Conservation (phyloP, 2,329 filamentous ascomycete genomes). For the Pseudocercospora crystallina region DNA sequence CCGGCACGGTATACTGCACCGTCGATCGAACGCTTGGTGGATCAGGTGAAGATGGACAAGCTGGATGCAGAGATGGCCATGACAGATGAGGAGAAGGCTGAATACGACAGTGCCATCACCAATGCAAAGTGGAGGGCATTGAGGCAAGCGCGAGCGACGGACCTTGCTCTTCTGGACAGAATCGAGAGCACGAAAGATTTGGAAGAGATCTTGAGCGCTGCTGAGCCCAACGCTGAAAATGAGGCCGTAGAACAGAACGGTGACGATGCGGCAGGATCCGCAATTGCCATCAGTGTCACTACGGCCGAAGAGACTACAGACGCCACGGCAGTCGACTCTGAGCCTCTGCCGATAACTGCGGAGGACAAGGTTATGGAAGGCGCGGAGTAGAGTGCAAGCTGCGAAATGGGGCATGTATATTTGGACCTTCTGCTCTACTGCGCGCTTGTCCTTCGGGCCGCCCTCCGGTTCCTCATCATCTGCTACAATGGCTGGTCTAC, state of each 20-base stretch:
- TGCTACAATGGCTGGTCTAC: too few relatives aligned
- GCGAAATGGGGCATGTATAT: slow-evolving; percentile 4
- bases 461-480: too few relatives aligned
- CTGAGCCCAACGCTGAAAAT: slow-evolving; percentile 7
- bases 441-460: too few relatives aligned
- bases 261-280: slow-evolving; percentile 13
- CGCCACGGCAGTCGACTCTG: slow-evolving; percentile 7
- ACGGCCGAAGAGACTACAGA: neutral
- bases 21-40: slow-evolving; percentile 67
- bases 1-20: slow-evolving; percentile 65
- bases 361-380: slow-evolving; percentile 12
- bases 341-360: slow-evolving; percentile 2
- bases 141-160: slow-evolving; percentile 72
- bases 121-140: slow-evolving; percentile 91
- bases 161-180: slow-evolving; percentile 78
- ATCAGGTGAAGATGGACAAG: slow-evolving; percentile 73
- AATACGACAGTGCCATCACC: slow-evolving; percentile 68
- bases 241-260: slow-evolving; percentile 17
- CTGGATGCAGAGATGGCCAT: slow-evolving; percentile 83
- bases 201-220: slow-evolving; percentile 36
- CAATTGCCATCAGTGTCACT: neutral
- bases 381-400: slow-evolving; percentile 7
- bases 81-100: slow-evolving; percentile 59
- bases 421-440: neutral
- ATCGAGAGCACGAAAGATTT: slow-evolving; percentile 79